Base-by-base conservation (phyloP, 1,284 basidiomycete genomes). In the Cryptococcus deneoformans region DNA sequence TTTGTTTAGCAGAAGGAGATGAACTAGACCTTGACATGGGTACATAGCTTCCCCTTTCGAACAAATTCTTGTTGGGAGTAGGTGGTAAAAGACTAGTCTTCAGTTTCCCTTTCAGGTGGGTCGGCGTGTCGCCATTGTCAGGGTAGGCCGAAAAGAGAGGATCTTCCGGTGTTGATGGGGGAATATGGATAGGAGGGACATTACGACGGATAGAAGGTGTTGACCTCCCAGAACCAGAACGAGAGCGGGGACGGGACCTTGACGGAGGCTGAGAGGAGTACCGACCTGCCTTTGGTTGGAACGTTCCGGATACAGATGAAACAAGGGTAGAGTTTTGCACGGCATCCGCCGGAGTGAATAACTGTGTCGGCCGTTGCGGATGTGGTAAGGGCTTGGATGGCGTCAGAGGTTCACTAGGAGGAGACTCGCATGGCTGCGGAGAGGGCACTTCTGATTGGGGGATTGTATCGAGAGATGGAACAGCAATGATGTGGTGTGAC, bases 81-180 rank as follows among this genome's bases (percentile, higher is more conserved):
- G 60, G 50, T 14, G 50, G 45, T 49, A 64, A 64, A 29, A 29
- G 29, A 5, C 29, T 29, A 0, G 53, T 54, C 35, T 58, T 60
- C 5, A 52, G 53, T 53, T 63, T 67, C 20, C 64, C 65, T 47
- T 66, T 69, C 34, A 44, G 37, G 34, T 50, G 38, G 11, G 39
- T 50, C 42, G 42, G 49, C 16, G 58, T 60, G n/a, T 53, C 34
- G 0, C 55, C 61, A 6, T 53, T 52, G 42, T 61, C 55, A 29
- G 72, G 69, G 49, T 72, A 74, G 9, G 68, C 59, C 2, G 69
- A 72, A 60, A 74, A 74, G 9, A 70, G 53, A 0, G 72, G 72
- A 8, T 71, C 64, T 37, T 71, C 68, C 4, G 9, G 56, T 53
- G 10, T 29, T 29, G 29, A 29, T 29, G 29, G 29, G 29, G 29